Percentiles rank a stretch among this genome's conserved stretches.
phyloP scores from a whole-genome alignment of 2,329 filamentous ascomycete genomes.

The Nectriaceae sp. region DNA sequence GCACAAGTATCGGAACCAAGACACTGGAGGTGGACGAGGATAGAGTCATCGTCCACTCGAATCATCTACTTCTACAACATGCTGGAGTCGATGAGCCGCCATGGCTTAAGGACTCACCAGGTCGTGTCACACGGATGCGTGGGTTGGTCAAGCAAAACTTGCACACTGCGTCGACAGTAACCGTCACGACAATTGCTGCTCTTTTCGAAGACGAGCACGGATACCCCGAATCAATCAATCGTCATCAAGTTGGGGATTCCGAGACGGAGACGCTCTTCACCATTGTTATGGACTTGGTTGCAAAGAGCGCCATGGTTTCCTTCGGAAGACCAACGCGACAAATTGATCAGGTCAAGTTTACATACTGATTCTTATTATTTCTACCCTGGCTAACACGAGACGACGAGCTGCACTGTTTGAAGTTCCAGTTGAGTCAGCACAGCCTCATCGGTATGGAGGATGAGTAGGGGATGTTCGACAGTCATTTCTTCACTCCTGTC shows the following conservation, averaged over 20 bases:
- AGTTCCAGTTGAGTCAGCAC: neutral
- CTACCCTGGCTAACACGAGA: neutral
- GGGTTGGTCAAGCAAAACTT: slow-evolving; percentile 4
- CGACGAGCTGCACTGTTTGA: neutral
- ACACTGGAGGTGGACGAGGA: slow-evolving; percentile 8
- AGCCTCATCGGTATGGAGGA: neutral
- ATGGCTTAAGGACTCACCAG: slow-evolving; percentile 17
- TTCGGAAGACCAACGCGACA: slow-evolving; percentile 13
- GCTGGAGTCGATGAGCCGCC: slow-evolving; percentile 14
- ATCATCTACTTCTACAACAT: slow-evolving; percentile 21
- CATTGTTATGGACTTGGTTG: slow-evolving; percentile 18
- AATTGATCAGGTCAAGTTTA: slow-evolving; percentile 1
- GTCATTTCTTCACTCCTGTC: neutral
- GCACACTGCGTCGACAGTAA: neutral
- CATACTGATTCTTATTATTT: neutral
- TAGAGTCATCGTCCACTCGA: slow-evolving; percentile 16
- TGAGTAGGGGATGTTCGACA: neutral
- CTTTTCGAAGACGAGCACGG: slow-evolving; percentile 22
- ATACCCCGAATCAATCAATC: slow-evolving; percentile 20
- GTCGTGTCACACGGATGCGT: slow-evolving; percentile 9
- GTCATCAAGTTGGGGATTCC: neutral
- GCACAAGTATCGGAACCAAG: slow-evolving; percentile 19
- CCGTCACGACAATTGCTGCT: slow-evolving; percentile 9
- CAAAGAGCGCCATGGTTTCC: slow-evolving; percentile 6
- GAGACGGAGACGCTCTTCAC: slow-evolving; percentile 19